A percentile compares a stretch with the other conserved stretches of the same genome.
Evolutionary conservation across 202 grass and related monocot genomes (phyloP).

Genomic region (Setaria italica): DNA sequence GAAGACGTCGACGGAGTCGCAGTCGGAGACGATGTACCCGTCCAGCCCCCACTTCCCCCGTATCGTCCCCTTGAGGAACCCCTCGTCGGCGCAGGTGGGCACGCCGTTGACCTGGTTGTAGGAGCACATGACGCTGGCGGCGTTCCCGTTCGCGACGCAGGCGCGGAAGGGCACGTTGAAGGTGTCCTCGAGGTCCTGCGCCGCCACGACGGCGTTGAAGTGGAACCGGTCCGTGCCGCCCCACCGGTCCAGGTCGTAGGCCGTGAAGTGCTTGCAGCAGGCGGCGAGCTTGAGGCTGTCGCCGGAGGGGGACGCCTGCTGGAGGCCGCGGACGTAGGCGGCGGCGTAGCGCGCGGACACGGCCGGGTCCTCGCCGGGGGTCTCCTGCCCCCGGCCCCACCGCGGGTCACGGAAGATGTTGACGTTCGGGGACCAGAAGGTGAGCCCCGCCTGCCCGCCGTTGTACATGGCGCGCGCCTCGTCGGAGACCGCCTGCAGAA

Average conservation of each 20-base stretch:
- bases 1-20: slow-evolving; percentile 86
- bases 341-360: slow-evolving; percentile 67
- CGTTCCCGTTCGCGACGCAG: slow-evolving; percentile 63
- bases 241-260: slow-evolving; percentile 93
- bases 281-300: slow-evolving; percentile 76
- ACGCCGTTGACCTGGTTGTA: slow-evolving; percentile 98
- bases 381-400: slow-evolving; percentile 89
- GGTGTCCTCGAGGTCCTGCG: slow-evolving; percentile 88
- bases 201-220: slow-evolving; percentile 81
- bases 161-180: slow-evolving; percentile 82
- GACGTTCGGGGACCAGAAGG: slow-evolving; percentile 90
- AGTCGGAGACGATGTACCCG: slow-evolving; percentile 79
- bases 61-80: slow-evolving; percentile 60
- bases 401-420: slow-evolving; percentile 93
- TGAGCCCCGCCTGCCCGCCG: slow-evolving; percentile 67
- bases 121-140: slow-evolving; percentile 87
- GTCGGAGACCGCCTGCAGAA: slow-evolving; percentile 68
- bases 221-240: slow-evolving; percentile 72
- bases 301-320: slow-evolving; percentile 44
- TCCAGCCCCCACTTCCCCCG: slow-evolving; percentile 51
- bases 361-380: slow-evolving; percentile 83
- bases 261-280: slow-evolving; percentile 98
- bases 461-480: slow-evolving; percentile 90
- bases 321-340: slow-evolving; percentile 78
- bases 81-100: slow-evolving; percentile 76